Base-by-base conservation (phyloP, 129 eudicot species). In the Glebionis coronaria region DNA sequence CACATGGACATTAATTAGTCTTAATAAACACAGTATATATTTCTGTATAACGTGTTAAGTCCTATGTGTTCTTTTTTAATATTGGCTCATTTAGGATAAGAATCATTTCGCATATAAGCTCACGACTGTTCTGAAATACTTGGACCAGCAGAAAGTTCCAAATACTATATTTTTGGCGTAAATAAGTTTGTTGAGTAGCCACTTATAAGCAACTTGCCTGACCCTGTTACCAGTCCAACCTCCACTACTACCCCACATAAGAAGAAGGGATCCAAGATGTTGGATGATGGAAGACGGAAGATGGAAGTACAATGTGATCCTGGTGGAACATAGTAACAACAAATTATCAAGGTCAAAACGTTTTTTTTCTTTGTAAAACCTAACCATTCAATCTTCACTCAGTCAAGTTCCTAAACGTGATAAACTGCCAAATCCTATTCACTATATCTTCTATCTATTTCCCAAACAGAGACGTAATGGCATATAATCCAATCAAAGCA, bases 121-220 rank as follows among this genome's bases (percentile, higher is more conserved):
- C 23, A 9, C 58, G 27, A 58, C 13, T 44, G 12, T 9, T 23
- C 44, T 19, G 18, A 45, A 44, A 47, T 42, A 56, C 44, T 42
- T 58, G 66, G 74, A 70, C 35, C 49, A 14, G 12, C 57, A 57
- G 20, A 59, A 60, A 60, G 76, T 19, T 71, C 15, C 61, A 31
- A 59, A 47, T 0, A 25, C 27, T 13, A 53, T 38, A 27, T 28
- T 59, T 44, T 29, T 47, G 21, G 35, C 49, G 61, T 11, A 67
- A 28, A 3, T 61, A 40, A 40, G 50, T 52, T 35, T 20, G 45
- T 65, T 23, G 42, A 35, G 1, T 49, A n/a, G 9, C 28, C 0
- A 15, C 38, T 19, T n/a, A n/a, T n/a, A n/a, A 3, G 3, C 19
- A 9, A 47, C 40, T 13, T 2, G 1, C 44, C 25, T 14, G n/a